Evolutionary conservation across 202 grass and related monocot genomes (phyloP), one percentile per base, ranked within the genome.

Genomic region (Eragrostis tef): DNA sequence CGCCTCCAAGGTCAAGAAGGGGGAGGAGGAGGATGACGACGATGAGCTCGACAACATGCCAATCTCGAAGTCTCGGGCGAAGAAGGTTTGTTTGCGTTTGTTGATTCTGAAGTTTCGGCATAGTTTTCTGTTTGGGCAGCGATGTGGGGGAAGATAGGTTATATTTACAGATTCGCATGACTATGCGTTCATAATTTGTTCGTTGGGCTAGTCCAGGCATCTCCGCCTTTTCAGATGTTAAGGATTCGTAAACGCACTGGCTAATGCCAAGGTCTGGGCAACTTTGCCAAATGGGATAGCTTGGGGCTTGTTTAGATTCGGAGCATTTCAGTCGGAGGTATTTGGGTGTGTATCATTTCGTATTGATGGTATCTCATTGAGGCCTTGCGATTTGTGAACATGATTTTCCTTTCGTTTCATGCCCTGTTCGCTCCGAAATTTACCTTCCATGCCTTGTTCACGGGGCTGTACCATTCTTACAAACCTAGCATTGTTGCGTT

Each of bases 1-100:
- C 31, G 53, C 67, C 24, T 83, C 75, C 43, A 81, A 76, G 61
- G 44, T 27, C 19, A 87, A 79, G 87, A 62, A 90, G 83, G 51
- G 47, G 70, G 54, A 62, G 1, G 81, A 86, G 0, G 78, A 88
- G 0, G 62, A 87, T 6, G 74, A 86, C 5, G 87, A 84, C 11
- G 67, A 89, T 8, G 41, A 78, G 6, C 15, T 34, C 13, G 75
- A 78, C 25, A 12, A 59, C 58, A 5, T 2, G 29, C 74, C 74
- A 6, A 21, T 73, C 36, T 73, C 68, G 9, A 9, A 1, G 56
- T 47, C 83, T 21, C 26, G 74, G 74, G 31, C 12, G 3, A 88
- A 84, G 50, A 88, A 85, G 87, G 87, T 88, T 71, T 47, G 63
- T 17, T 79, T 16, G 1, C 48, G 29, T 67, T 24, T 31, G 11